Conservation (phyloP, 352 stramenopile species). For the Globisporangium sylvaticum region DNA sequence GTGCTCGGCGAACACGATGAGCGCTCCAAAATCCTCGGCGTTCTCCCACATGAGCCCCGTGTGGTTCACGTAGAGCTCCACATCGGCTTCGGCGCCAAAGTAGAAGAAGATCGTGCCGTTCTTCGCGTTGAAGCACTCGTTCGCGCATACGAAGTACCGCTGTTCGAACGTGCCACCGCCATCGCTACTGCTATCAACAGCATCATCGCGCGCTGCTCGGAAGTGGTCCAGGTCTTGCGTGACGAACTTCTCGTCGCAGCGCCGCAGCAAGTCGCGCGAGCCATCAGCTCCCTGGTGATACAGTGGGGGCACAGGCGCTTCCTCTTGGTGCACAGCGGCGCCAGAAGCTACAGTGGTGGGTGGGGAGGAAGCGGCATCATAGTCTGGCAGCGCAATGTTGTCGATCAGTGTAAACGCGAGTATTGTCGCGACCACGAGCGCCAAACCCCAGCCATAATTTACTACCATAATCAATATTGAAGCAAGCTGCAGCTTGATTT, state of each 20-base stretch:
- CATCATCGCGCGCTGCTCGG: conserved; percentile 20
- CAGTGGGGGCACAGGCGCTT: background rate
- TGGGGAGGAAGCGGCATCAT: background rate
- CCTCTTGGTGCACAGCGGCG: background rate
- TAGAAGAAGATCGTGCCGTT: conserved; percentile 16
- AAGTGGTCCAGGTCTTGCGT: conserved; percentile 80
- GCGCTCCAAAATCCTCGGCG: conserved; percentile 16
- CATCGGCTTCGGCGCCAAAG: background rate
- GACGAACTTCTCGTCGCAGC: conserved; percentile 72
- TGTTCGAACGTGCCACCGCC: conserved; percentile 62
- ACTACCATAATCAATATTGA: background rate
- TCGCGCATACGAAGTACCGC: conserved; percentile 84
- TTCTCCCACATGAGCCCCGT: conserved; percentile 5
- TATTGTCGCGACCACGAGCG: background rate
- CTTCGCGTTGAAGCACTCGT: conserved; percentile 2
- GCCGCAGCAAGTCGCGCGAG: conserved; percentile 34
- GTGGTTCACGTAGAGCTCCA: background rate
- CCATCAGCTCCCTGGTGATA: conserved; percentile 15
- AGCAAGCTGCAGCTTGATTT: background rate
- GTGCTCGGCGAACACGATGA: conserved; percentile 75
- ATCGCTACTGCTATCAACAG: background rate
- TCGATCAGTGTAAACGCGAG: background rate
- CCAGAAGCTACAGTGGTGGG: background rate
- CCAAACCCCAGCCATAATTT: background rate
- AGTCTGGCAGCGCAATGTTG: background rate